Evolutionary conservation across 148 eudicot species (phyloP), one percentile per base, ranked within the genome.

Genomic region (Cornus florida): DNA sequence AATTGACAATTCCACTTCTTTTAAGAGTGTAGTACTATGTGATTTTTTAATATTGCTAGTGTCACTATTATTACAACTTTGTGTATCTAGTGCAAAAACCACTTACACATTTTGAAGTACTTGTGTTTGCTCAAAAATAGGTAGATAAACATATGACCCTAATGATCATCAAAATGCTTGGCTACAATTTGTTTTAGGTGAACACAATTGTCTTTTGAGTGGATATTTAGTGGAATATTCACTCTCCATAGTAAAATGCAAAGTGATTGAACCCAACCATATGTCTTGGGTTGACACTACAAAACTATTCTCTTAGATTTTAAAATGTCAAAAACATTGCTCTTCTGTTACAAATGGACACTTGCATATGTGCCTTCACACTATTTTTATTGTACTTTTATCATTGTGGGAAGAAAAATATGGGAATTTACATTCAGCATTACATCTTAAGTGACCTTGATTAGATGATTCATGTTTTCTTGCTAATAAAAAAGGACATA

Each of bases 371-470:
- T 69, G 65, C 23, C 66, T 62, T 31, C 2, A 70, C 22, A 70
- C 11, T 14, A 17, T 70, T 35, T 17, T 70, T 28, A 28, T 28
- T 14, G 24, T 23, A n/a, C 53, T 11, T 11, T 80, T 22, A 9
- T 20, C n/a, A 8, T 6, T 65, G 13, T 38, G 17, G 69, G 57
- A 13, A 28, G 46, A 23, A 33, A 7, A 13, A 41, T 5, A 53
- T 53, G 59, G 19, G 17, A 16, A 62, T 67, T 67, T 56, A 31
- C 31, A 60, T 82, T 73, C 74, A 68, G 73, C 75, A 73, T 69
- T 81, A 57, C 79, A 66, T 33, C 67, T 56, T 56, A 64, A 76
- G 76, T 65, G 38, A 83, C 82, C 76, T 75, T 79, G 79, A 79
- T 75, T 71, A 70, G 66, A 71, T 7, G 72, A 4, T 66, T 65